These are phyloP conservation scores for Rhodofomes roseus DNA, from an alignment of 1,284 basidiomycete species.

Conservation along the genomic window DNA sequence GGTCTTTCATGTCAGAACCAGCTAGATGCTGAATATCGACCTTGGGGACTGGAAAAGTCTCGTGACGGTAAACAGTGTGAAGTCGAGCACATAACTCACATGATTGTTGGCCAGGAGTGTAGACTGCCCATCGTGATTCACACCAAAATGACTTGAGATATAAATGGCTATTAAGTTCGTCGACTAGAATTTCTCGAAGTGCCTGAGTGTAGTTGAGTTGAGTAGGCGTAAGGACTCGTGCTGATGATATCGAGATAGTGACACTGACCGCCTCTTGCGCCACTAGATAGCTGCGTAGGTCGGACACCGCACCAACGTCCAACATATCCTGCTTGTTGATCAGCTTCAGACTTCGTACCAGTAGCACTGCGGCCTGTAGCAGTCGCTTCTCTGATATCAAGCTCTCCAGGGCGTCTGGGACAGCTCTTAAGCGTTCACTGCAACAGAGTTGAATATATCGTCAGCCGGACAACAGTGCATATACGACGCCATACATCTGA, in stretches of 20 bases:
- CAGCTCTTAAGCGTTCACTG: slow-evolving; percentile 87
- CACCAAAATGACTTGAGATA: slow-evolving; percentile 98
- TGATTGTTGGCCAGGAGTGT: slow-evolving; percentile 74
- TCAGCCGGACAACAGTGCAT: not conserved
- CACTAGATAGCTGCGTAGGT: slow-evolving; percentile 83
- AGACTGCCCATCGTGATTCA: slow-evolving; percentile 88
- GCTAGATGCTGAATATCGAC: slow-evolving; percentile 56
- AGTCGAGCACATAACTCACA: slow-evolving; percentile 46
- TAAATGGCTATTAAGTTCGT: slow-evolving; percentile 96
- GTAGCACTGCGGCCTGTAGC: slow-evolving; percentile 84
- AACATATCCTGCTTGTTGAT: slow-evolving; percentile 92
- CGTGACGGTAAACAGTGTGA: not conserved
- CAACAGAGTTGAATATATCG: not conserved
- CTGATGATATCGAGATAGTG: not conserved
- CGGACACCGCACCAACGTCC: slow-evolving; percentile 91
- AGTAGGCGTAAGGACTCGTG: not conserved
- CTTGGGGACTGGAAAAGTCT: slow-evolving; percentile 42
- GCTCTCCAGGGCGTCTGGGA: slow-evolving; percentile 90
- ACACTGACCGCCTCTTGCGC: slow-evolving; percentile 81
- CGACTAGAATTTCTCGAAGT: slow-evolving; percentile 87
- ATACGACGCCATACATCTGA: slow-evolving; percentile 69
- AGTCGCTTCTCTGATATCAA: slow-evolving; percentile 96
- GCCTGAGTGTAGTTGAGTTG: slow-evolving; percentile 45
- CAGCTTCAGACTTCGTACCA: slow-evolving; percentile 86
- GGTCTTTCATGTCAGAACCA: slow-evolving; percentile 6